phyloP scores from a whole-genome alignment of 805 yeast species.

The Starmerella bacillaris region DNA sequence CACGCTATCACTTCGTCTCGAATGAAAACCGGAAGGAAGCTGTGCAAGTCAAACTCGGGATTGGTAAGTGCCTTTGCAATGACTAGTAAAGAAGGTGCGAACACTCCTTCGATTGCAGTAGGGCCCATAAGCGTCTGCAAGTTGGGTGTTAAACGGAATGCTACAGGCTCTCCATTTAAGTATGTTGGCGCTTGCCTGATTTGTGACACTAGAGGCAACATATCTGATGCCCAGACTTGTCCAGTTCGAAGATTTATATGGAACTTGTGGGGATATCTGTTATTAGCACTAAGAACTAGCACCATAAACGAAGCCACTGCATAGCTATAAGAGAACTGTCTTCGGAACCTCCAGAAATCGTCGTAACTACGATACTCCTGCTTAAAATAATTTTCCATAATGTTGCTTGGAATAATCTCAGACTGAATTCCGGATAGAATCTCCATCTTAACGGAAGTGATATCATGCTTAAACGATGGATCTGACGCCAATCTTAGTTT shows the following conservation, averaged over 20 bases:
- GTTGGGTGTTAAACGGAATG: constrained; percentile 91
- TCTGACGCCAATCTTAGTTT: constrained; percentile 85
- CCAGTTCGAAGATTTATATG: constrained; percentile 69
- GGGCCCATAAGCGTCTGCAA: constrained; percentile 87
- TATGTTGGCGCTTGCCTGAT: constrained; percentile 59
- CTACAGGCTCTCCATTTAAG: constrained; percentile 81
- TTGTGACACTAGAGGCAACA: constrained; percentile 49
- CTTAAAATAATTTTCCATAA: constrained; percentile 62
- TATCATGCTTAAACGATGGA: constrained; percentile 79
- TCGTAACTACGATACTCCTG: constrained; percentile 57
- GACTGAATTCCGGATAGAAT: constrained; percentile 81
- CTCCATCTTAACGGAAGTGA: constrained; percentile 74
- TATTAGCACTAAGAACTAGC: constrained; percentile 82
- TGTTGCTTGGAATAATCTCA: constrained; percentile 65
- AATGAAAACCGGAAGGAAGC: constrained; percentile 79
- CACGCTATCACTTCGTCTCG: constrained; percentile 90
- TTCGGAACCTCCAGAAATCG: constrained; percentile 93
- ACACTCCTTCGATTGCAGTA: constrained; percentile 78
- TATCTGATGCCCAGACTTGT: constrained; percentile 80
- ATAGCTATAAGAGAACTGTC: constrained; percentile 85
- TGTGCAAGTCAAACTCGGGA: constrained; percentile 82
- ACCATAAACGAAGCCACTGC: constrained; percentile 86
- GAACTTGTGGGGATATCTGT: constrained; percentile 86
- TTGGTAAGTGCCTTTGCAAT: constrained; percentile 79
- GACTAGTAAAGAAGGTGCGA: constrained; percentile 64